phyloP scores from a whole-genome alignment of 129 eudicot species.

The Tagetes erecta region DNA sequence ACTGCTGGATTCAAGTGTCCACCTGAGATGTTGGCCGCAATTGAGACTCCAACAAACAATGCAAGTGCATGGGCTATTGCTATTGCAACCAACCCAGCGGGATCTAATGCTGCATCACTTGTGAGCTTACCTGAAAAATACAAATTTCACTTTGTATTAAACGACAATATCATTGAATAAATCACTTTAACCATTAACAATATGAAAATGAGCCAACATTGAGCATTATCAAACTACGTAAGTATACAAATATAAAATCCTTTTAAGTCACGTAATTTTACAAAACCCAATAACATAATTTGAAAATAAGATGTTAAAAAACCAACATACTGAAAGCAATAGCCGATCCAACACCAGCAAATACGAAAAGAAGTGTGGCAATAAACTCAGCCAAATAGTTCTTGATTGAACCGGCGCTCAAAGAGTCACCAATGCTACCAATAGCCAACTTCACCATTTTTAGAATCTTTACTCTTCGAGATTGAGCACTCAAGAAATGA shows the following conservation, averaged over 20 bases:
- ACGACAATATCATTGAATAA: background rate
- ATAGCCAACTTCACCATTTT: constrained; percentile 54
- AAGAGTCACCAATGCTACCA: constrained; percentile 54
- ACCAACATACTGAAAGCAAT: constrained; percentile 34
- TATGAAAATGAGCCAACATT: too few relatives aligned
- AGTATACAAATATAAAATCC: background rate
- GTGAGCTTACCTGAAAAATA: constrained; percentile 43
- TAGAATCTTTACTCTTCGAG: background rate
- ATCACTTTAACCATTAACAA: background rate
- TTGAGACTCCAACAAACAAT: constrained; percentile 57
- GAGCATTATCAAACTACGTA: too few relatives aligned
- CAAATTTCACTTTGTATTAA: background rate
- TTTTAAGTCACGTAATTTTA: background rate
- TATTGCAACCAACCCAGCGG: constrained; percentile 58
- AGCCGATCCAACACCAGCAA: constrained; percentile 59
- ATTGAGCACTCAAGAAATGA: background rate
- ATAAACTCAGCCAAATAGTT: constrained; percentile 54
- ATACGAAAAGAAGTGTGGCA: constrained; percentile 54
- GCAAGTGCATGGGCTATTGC: constrained; percentile 67
- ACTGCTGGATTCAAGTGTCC: constrained; percentile 75
- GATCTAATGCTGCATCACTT: constrained; percentile 50
- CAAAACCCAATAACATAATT: background rate
- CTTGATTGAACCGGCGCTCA: constrained; percentile 41
- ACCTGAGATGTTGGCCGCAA: constrained; percentile 74
- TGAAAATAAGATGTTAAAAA: background rate